These are phyloP conservation scores for Orbilia blumenaviensis DNA, from an alignment of 2,329 filamentous ascomycete genomes.

Conservation along the genomic window DNA sequence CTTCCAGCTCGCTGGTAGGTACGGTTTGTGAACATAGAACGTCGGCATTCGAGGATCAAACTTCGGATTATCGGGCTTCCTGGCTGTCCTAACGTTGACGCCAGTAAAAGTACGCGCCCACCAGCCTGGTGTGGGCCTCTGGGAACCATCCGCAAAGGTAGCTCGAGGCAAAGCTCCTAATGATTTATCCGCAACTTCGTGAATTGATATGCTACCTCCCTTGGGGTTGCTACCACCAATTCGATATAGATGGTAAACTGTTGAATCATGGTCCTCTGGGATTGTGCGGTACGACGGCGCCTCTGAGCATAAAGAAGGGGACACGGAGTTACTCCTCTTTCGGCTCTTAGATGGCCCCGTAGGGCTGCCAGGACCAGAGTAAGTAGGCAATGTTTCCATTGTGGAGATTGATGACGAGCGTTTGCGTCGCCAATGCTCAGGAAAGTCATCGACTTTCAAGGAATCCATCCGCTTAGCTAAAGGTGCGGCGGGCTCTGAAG, in stretches of 20 bases:
- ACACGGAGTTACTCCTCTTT: slow-evolving; percentile 41
- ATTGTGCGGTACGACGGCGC: slow-evolving; percentile 51
- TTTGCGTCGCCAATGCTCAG: slow-evolving; percentile 23
- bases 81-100: slow-evolving; percentile 20
- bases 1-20: neutral
- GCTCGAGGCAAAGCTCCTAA: slow-evolving; percentile 27
- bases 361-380: slow-evolving; percentile 34
- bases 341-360: neutral
- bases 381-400: slow-evolving; percentile 41
- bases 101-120: slow-evolving; percentile 20
- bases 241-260: slow-evolving; percentile 44
- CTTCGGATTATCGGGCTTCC: slow-evolving; percentile 33
- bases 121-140: slow-evolving; percentile 24
- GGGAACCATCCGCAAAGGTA: slow-evolving; percentile 36
- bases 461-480: slow-evolving; percentile 35
- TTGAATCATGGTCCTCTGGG: slow-evolving; percentile 44
- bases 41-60: slow-evolving; percentile 43
- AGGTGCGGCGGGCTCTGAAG: slow-evolving; percentile 34
- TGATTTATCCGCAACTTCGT: slow-evolving; percentile 39
- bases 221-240: slow-evolving; percentile 3
- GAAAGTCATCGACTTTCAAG: slow-evolving; percentile 27
- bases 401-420: slow-evolving; percentile 50
- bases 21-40: slow-evolving; percentile 47
- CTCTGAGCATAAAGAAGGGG: slow-evolving; percentile 40
- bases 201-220: slow-evolving; percentile 24